Base-by-base conservation (phyloP, 176 grass and related monocot genomes). In the Hsuehochloa calcarea region DNA sequence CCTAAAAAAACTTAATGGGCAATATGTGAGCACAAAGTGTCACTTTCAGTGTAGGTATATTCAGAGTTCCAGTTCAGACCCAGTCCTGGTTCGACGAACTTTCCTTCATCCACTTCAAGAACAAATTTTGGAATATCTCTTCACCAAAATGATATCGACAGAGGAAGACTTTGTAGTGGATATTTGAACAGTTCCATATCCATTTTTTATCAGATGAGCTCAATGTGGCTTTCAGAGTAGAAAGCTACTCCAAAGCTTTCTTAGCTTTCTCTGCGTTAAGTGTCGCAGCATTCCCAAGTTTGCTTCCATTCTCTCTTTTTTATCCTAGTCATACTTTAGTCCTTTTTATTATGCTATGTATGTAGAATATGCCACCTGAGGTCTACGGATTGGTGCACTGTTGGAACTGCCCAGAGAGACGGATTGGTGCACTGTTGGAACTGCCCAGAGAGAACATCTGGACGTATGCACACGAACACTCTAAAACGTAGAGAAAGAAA, bases 261-360 rank as follows among this genome's bases (percentile, higher is more conserved):
- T 67, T 20, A 59, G 68, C 22, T 61, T 41, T 26, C 38, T 67
- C 27, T 19, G 13, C 7, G 3, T n/a, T 4, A 22, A 62, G 66
- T 79, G 45, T 45, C 55, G 15, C 25, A 22, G 44, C 14, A 64
- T 37, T 54, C 26, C 10, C 68, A 52, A 54, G 68, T 51, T 54
- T 12, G 45, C 23, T 22, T 22, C 25, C 20, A 52, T 0, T 27
- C 11, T 62, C 59, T 29, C 58, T 25, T 5, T 35, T 59, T 14
- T 20, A 15, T 34, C 47, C 15, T 44, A 8, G 75, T 75, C 75
- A 75, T 75, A 68, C 61, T 80, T 80, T 67, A 89, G 19, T 80
- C 69, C 35, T 80, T 80, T 66, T 71, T 5, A 14, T 56, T 43
- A 15, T 22, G 14, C 20, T 22, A 45, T 84, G 49, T 15, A 29